Conservation (phyloP, 2,329 filamentous ascomycete genomes). For the Rhytidhysteron rufulum region DNA sequence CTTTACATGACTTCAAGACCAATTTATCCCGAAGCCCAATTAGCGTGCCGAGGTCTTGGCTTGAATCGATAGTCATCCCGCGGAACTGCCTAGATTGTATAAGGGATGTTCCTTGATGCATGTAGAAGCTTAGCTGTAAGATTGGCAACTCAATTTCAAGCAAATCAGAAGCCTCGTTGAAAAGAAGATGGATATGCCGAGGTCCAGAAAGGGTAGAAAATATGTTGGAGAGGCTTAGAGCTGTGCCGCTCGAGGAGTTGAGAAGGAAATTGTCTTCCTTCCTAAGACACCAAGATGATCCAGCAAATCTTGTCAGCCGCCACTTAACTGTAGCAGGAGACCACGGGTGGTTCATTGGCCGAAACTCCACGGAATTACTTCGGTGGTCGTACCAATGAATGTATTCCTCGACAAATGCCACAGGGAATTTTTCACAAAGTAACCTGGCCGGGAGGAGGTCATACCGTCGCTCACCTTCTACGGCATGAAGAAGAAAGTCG, state of each 20-base stretch:
- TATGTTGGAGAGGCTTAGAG: not conserved
- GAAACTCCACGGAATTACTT: constrained; percentile 28
- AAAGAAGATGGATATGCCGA: not conserved
- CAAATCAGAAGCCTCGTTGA: not conserved
- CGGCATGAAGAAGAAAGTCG: constrained; percentile 23
- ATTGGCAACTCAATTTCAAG: constrained; percentile 43
- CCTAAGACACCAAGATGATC: not conserved
- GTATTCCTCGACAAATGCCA: constrained; percentile 15
- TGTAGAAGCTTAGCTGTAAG: constrained; percentile 46
- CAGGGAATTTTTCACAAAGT: constrained; percentile 30
- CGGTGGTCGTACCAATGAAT: constrained; percentile 20
- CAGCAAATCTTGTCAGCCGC: not conserved
- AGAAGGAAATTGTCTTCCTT: constrained; percentile 6
- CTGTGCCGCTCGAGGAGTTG: not conserved
- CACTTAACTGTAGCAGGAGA: not conserved
- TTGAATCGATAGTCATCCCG: constrained; percentile 46
- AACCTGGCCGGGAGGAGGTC: constrained; percentile 33
- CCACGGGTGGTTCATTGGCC: constrained; percentile 25
- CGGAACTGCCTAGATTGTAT: constrained; percentile 46
- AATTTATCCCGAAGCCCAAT: constrained; percentile 50
- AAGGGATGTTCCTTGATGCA: constrained; percentile 18
- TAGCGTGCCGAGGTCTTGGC: constrained; percentile 56
- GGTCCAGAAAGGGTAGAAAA: constrained; percentile 1
- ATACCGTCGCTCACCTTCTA: constrained; percentile 3
- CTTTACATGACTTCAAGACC: constrained; percentile 34